These are phyloP conservation scores for Aspergillus floridensis DNA, from an alignment of 2,329 filamentous ascomycete species.

Conservation along the genomic window DNA sequence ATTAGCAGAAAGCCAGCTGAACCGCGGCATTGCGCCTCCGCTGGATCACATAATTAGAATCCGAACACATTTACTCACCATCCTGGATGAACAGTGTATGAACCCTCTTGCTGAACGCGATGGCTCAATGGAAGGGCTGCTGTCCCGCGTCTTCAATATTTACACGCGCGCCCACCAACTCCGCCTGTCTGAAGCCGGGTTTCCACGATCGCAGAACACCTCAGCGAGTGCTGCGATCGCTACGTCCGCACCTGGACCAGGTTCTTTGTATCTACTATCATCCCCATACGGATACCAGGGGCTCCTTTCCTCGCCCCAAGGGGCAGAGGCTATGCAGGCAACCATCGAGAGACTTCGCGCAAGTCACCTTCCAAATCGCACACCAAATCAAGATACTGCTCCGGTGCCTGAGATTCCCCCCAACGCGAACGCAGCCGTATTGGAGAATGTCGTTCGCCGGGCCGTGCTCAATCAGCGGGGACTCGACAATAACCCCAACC, in stretches of 20 bases:
- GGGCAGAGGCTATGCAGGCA: constrained; percentile 21
- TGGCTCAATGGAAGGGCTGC: constrained; percentile 26
- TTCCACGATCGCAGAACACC: constrained; percentile 5
- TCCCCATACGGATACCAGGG: constrained; percentile 47
- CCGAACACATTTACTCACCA: constrained; percentile 30
- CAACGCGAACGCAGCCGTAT: constrained; percentile 20
- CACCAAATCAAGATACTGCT: background rate
- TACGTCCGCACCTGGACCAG: background rate
- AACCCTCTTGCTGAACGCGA: constrained; percentile 24
- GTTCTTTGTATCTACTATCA: constrained; percentile 44
- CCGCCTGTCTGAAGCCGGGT: constrained; percentile 23
- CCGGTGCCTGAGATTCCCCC: constrained; percentile 11
- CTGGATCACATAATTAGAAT: constrained; percentile 31
- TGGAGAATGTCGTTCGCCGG: constrained; percentile 35
- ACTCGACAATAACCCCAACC: constrained; percentile 3
- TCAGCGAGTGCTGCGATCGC: background rate
- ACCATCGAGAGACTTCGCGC: constrained; percentile 16
- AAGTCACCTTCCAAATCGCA: background rate
- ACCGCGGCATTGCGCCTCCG: constrained; percentile 26
- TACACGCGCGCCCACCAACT: constrained; percentile 33
- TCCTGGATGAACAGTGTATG: constrained; percentile 33
- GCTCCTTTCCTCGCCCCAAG: constrained; percentile 42
- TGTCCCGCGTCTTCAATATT: constrained; percentile 31
- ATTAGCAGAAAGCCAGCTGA: constrained; percentile 29
- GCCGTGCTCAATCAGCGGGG: constrained; percentile 29